A percentile compares a stretch with the other conserved stretches of the same genome.
phyloP scores from a whole-genome alignment of 805 yeast species.

The Kluyveromyces aestuarii region DNA sequence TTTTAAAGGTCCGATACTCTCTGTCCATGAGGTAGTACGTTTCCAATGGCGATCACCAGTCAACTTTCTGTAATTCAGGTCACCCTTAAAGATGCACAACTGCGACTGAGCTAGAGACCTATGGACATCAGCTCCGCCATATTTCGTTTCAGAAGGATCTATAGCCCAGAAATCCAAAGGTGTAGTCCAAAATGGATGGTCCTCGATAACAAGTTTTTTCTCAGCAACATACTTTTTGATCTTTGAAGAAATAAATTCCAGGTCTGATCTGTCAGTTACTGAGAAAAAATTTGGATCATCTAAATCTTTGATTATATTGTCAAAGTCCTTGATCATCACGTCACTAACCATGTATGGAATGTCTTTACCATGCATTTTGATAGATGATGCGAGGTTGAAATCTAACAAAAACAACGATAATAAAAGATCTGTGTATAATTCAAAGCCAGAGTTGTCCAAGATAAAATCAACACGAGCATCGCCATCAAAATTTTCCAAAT shows the following conservation, averaged over 20 bases:
- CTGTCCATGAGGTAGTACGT: slow-evolving; percentile 61
- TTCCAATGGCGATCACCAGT: slow-evolving; percentile 90
- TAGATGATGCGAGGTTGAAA: slow-evolving; percentile 48
- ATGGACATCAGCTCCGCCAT: slow-evolving; percentile 50
- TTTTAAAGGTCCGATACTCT: slow-evolving; percentile 64
- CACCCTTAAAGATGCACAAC: slow-evolving; percentile 86
- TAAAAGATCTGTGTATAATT: slow-evolving; percentile 77
- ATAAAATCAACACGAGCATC: slow-evolving; percentile 65
- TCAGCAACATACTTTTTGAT: slow-evolving; percentile 34
- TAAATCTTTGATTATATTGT: slow-evolving; percentile 47
- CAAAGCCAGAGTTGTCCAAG: slow-evolving; percentile 92
- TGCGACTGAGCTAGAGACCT: slow-evolving; percentile 52
- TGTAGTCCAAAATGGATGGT: slow-evolving; percentile 82
- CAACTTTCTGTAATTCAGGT: slow-evolving; percentile 87
- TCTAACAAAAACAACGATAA: slow-evolving; percentile 62
- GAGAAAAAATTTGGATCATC: slow-evolving; percentile 43
- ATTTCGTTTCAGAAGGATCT: slow-evolving; percentile 38
- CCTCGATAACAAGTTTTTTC: slow-evolving; percentile 43
- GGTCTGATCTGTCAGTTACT: slow-evolving; percentile 31
- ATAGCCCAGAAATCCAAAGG: slow-evolving; percentile 69
- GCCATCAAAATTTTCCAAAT: slow-evolving; percentile 24
- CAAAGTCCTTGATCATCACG: slow-evolving; percentile 77
- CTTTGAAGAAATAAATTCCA: slow-evolving; percentile 40
- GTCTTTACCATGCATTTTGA: slow-evolving; percentile 79
- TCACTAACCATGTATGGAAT: slow-evolving; percentile 98